Evolutionary conservation across 805 yeast genomes (phyloP), one percentile per base, ranked within the genome.

Genomic region (Kodamaea kaohsiungensis): DNA sequence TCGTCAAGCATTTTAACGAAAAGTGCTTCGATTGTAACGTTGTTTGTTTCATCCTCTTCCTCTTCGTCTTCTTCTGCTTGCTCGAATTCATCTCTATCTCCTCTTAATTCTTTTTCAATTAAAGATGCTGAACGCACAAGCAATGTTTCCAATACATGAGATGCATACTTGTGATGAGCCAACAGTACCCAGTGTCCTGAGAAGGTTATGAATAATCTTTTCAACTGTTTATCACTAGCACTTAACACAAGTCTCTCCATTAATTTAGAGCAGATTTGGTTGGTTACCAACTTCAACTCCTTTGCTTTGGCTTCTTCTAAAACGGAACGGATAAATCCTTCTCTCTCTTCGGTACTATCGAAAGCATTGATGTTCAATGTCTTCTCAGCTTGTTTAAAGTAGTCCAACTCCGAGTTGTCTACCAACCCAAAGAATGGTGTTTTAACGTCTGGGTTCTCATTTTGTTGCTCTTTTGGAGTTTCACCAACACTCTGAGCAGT

Each of bases 221-320:
- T 85, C 55, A 91, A 69, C 67, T 91, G 96, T 10, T 70, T 74
- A 56, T 84, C 86, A 25, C 80, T 77, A 13, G 92, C 87, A 16
- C 76, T 72, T 43, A 89, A 70, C n/a, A 93, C 81, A 56, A 93
- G 73, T 65, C 99, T 79, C 70, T 93, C 99, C 77, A 95, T 79
- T 55, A 95, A 77, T 67, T 93, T 93, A 19, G 98, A 93, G 69
- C 98, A 91, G 54, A 93, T 91, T 65, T 92, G 98, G 65, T 93
- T 92, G 2, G 97, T 93, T 3, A 89, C 97, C 42, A 93, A 77
- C 69, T 95, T 93, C 61, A 95, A 75, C 70, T 93, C 98, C 63
- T 92, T 91, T 1, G 97, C 97, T 48, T 80, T 78, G 18, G 91
- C 82, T 73, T 95, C 99, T 59, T 87, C 93, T 60, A 92, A 78